Conservation (phyloP, 1,284 basidiomycete genomes). For the Microbotryum saponariae region DNA sequence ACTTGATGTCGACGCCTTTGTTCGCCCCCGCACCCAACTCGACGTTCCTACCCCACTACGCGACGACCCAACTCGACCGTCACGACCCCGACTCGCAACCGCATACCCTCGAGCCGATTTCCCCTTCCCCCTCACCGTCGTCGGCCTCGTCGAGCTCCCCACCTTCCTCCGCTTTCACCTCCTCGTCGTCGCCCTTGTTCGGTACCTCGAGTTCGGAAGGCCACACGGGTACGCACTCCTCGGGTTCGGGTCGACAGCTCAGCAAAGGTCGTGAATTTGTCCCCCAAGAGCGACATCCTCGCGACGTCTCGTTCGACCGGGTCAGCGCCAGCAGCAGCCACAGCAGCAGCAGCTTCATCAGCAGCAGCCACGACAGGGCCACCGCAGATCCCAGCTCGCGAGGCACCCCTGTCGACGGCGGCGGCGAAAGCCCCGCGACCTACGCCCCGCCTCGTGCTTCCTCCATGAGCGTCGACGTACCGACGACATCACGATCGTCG, state of each 20-base stretch:
- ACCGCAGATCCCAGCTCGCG: too few species aligned
- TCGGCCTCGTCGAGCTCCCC: slow-evolving; percentile 9
- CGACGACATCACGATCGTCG: too few species aligned
- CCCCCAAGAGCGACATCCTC: background rate
- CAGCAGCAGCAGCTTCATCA: background rate
- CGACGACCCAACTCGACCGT: too few species aligned
- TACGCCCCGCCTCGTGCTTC: too few species aligned
- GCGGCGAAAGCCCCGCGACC: too few species aligned
- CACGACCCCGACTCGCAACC: too few species aligned
- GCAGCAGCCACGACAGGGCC: background rate
- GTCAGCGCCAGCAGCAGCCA: background rate
- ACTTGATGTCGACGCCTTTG: too few species aligned
- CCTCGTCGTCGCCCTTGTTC: background rate
- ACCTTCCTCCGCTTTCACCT: slow-evolving; percentile 6
- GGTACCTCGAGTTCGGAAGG: background rate
- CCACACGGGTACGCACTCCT: too few species aligned
- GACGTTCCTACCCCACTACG: too few species aligned
- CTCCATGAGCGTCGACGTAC: too few species aligned
- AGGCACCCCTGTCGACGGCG: too few species aligned
- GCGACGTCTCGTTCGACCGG: background rate
- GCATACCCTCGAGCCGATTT: background rate
- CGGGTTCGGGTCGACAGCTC: slow-evolving; percentile 5
- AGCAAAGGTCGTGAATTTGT: slow-evolving; percentile 13
- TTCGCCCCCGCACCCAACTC: too few species aligned
- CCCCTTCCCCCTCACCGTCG: slow-evolving; percentile 3